These are phyloP conservation scores for Teratosphaeria epicoccoides DNA, from an alignment of 2,329 filamentous ascomycete species.

Conservation along the genomic window DNA sequence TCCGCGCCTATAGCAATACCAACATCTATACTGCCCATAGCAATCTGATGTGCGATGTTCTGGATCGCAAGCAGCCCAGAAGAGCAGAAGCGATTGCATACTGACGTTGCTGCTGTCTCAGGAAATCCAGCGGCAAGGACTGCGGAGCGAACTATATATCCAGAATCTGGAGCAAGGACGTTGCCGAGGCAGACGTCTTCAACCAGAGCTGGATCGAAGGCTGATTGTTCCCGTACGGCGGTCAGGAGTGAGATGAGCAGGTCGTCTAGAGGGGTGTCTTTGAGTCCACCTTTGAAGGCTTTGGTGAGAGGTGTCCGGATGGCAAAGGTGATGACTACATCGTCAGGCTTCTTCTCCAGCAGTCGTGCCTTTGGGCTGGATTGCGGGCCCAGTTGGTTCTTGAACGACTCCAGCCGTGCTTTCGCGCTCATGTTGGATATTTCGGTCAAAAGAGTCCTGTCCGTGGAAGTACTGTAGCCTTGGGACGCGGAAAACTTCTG, in stretches of 20 bases:
- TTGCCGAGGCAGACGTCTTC: conserved; percentile 82
- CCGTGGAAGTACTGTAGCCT: no score
- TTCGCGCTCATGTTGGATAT: neutral
- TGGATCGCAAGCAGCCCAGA: conserved; percentile 69
- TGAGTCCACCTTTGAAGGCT: conserved; percentile 81
- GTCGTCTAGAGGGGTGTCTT: conserved; percentile 82
- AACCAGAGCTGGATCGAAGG: conserved; percentile 20
- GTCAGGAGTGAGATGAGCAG: conserved; percentile 73
- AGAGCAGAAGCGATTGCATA: conserved; percentile 79
- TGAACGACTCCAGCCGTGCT: neutral
- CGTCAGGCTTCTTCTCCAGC: conserved; percentile 60
- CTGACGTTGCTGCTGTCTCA: conserved; percentile 68
- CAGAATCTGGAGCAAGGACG: conserved; percentile 67
- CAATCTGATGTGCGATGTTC: conserved; percentile 62
- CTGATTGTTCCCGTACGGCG: conserved; percentile 30
- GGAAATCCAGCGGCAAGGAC: conserved; percentile 83
- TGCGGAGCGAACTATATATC: conserved; percentile 80
- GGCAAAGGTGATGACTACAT: conserved; percentile 89
- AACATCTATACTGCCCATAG: conserved; percentile 56
- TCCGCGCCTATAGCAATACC: conserved; percentile 86
- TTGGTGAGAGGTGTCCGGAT: conserved; percentile 81
- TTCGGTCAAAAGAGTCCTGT: neutral
- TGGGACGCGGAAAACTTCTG: no score
- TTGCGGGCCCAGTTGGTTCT: neutral
- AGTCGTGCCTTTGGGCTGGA: neutral